phyloP scores from a whole-genome alignment of 106 monocot genomes.

The Dendrobium nobile region DNA sequence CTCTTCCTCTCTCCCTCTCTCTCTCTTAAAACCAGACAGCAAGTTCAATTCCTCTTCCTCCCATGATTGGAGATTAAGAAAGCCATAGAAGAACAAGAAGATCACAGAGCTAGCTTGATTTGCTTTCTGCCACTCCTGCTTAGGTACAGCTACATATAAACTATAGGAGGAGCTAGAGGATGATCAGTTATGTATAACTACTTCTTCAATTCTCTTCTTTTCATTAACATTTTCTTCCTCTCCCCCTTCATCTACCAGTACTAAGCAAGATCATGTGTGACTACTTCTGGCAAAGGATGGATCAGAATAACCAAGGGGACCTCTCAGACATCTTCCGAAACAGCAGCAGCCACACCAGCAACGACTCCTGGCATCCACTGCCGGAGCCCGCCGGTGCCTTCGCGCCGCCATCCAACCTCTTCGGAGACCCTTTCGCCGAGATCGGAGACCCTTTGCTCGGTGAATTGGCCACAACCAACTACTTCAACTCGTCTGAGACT shows the following conservation, averaged over 20 bases:
- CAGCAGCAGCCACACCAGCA: not conserved
- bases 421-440: slow-evolving; percentile 26
- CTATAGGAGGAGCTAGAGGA: not conserved
- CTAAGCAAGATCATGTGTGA: not conserved
- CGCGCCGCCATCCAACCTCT: slow-evolving; percentile 10
- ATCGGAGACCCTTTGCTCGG: slow-evolving; percentile 18
- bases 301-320: slow-evolving; percentile 29
- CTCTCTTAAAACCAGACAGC: not conserved
- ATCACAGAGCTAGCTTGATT: too few relatives aligned
- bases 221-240: not conserved
- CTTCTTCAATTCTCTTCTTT: not conserved
- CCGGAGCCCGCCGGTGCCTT: not conserved
- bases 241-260: not conserved
- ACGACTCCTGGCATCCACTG: slow-evolving; percentile 12
- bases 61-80: not conserved
- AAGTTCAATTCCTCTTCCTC: not conserved
- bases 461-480: slow-evolving; percentile 12
- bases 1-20: not conserved
- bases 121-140: too few relatives aligned
- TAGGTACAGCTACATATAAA: too few relatives aligned
- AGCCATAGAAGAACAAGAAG: not conserved
- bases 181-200: not conserved
- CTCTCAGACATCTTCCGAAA: slow-evolving; percentile 33
- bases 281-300: slow-evolving; percentile 9
- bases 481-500: not conserved